Percentiles rank a stretch among this genome's conserved stretches.
Evolutionary conservation across 1,284 basidiomycete genomes (phyloP).

Genomic region (Ustilago bromivora): DNA sequence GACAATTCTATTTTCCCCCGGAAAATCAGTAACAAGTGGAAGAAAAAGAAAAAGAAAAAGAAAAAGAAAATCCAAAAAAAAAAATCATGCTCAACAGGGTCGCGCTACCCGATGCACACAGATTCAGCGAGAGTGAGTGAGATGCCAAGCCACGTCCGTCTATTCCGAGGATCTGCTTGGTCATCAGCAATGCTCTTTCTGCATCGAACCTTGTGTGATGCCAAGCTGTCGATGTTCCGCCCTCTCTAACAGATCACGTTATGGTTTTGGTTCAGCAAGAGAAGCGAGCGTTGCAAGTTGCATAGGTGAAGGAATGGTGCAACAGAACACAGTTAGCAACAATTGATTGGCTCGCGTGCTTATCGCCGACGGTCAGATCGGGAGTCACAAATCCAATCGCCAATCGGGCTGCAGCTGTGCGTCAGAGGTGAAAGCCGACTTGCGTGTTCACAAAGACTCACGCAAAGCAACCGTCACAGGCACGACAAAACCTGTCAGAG

Average conservation of each 20-base stretch:
- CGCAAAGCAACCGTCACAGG: background rate
- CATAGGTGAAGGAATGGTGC: background rate
- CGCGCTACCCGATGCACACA: background rate
- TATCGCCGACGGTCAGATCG: constrained; percentile 4
- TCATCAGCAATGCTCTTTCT: background rate
- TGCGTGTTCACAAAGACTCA: background rate
- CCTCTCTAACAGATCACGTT: background rate
- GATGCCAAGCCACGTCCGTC: constrained; percentile 1
- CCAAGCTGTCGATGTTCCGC: background rate
- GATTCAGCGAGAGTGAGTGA: background rate
- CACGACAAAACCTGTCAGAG: background rate
- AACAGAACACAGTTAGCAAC: background rate
- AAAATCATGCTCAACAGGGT: background rate
- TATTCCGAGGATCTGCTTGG: background rate
- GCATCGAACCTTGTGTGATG: background rate
- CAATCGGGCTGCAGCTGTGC: background rate
- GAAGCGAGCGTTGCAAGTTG: background rate
- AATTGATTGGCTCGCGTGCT: constrained; percentile 1
- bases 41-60: background rate
- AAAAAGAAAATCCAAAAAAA: background rate
- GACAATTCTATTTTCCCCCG: background rate
- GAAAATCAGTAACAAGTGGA: background rate
- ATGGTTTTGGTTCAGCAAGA: background rate
- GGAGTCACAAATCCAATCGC: background rate
- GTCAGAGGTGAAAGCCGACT: background rate